A percentile compares a stretch with the other conserved stretches of the same genome.
phyloP scores from a whole-genome alignment of 2,329 filamentous ascomycete genomes.

The Verticillium klebahnii region DNA sequence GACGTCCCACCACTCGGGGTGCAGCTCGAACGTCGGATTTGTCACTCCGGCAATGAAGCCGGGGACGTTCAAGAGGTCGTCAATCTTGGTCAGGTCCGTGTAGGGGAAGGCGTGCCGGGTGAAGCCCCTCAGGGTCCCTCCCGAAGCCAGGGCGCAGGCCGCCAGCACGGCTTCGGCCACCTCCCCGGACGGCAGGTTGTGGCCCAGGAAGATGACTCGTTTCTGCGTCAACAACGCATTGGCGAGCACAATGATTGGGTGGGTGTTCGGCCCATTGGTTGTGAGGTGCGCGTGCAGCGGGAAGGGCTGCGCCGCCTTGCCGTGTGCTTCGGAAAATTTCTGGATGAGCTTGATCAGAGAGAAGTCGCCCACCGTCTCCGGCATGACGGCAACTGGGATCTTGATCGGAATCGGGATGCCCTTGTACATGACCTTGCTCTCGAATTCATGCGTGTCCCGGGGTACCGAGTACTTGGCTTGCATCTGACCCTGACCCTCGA shows the following conservation, averaged over 20 bases:
- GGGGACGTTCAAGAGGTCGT: constrained; percentile 90
- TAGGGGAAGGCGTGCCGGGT: constrained; percentile 96
- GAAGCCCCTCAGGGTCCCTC: constrained; percentile 88
- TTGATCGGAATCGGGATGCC: constrained; percentile 96
- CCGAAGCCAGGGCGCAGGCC: constrained; percentile 90
- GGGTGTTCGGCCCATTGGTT: constrained; percentile 82
- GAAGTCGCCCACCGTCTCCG: constrained; percentile 96
- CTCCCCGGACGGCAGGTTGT: constrained; percentile 91
- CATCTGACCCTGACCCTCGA: constrained; percentile 45
- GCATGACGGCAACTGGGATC: constrained; percentile 86
- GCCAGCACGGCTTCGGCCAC: constrained; percentile 97
- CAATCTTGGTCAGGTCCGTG: constrained; percentile 95
- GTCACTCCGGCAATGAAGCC: constrained; percentile 98
- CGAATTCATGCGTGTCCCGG: constrained; percentile 95
- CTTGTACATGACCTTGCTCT: constrained; percentile 93
- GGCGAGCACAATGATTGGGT: constrained; percentile 90
- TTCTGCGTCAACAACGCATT: constrained; percentile 97
- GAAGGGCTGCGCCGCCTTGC: constrained; percentile 81
- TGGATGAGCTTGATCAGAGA: constrained; percentile 96
- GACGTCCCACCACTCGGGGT: constrained; percentile 97
- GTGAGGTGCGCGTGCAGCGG: constrained; percentile 86
- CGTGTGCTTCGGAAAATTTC: constrained; percentile 80
- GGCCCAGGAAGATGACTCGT: constrained; percentile 89
- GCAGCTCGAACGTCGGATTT: constrained; percentile 91
- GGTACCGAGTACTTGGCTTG: constrained; percentile 70